Percentiles rank a stretch among this genome's conserved stretches.
phyloP scores from a whole-genome alignment of 1,139 yeast species.

The Taphrina pruni region DNA sequence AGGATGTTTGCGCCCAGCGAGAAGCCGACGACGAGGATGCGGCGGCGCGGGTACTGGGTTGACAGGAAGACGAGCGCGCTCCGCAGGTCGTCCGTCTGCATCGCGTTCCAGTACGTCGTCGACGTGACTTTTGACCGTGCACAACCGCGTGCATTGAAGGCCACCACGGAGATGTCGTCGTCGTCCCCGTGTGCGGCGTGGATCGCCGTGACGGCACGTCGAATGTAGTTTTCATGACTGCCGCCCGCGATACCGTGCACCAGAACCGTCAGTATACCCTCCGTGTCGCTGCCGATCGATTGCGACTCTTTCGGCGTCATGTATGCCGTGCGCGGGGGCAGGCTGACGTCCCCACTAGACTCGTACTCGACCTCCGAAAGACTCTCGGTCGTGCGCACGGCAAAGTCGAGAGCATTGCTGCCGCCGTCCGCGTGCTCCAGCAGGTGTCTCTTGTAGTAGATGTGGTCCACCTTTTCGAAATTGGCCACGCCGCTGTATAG shows the following conservation, averaged over 20 bases:
- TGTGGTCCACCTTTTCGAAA: conserved; percentile 59
- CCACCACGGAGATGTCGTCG: conserved; percentile 56
- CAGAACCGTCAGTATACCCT: conserved; percentile 69
- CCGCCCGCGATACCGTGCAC: conserved; percentile 93
- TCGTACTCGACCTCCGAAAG: conserved; percentile 42
- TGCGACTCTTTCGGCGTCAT: conserved; percentile 60
- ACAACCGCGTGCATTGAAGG: conserved; percentile 84
- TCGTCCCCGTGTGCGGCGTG: conserved; percentile 22
- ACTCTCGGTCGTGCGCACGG: conserved; percentile 68
- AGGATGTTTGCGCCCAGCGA: conserved; percentile 87
- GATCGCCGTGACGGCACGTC: conserved; percentile 57
- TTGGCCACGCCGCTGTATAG: conserved; percentile 31
- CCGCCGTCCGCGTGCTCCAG: conserved; percentile 63
- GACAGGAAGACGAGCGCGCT: conserved; percentile 63
- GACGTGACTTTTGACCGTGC: conserved; percentile 79
- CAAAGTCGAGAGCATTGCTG: conserved; percentile 65
- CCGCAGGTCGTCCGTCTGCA: conserved; percentile 74
- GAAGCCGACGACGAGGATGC: conserved; percentile 77
- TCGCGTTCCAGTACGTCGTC: conserved; percentile 74
- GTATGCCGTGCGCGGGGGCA: conserved; percentile 80
- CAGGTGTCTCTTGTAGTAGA: conserved; percentile 78
- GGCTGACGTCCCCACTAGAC: conserved; percentile 44
- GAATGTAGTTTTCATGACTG: conserved; percentile 83
- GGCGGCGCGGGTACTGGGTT: conserved; percentile 68
- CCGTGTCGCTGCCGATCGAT: conserved; percentile 50